These are phyloP conservation scores for Penicillium sp. DNA, from an alignment of 2,329 filamentous ascomycete genomes.

Conservation along the genomic window DNA sequence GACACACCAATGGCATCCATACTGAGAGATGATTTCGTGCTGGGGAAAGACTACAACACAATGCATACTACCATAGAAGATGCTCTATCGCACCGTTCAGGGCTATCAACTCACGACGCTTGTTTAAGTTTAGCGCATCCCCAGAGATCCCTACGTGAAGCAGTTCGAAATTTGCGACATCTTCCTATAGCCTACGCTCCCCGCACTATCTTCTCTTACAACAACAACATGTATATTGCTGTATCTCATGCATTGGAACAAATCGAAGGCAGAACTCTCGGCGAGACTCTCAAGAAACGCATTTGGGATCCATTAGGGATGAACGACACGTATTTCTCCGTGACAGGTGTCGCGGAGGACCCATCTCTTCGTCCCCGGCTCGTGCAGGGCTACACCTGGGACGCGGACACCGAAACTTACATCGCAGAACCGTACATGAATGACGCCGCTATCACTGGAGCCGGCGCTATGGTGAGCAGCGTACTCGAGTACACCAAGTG, in stretches of 20 bases:
- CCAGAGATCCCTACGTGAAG: constrained; percentile 4
- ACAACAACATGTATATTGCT: constrained; percentile 21
- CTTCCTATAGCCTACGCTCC: constrained; percentile 15
- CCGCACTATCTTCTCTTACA: constrained; percentile 18
- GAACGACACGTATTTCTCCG: constrained; percentile 20
- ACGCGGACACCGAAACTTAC: constrained; percentile 9
- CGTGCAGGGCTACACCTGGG: constrained; percentile 18
- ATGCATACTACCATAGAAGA: constrained; percentile 27
- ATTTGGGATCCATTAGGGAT: constrained; percentile 21
- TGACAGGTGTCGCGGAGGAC: constrained; percentile 8
- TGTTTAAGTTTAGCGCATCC: neutral
- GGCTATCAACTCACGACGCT: constrained; percentile 19
- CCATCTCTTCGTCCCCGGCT: constrained; percentile 6
- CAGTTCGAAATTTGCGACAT: constrained; percentile 16
- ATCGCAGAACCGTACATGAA: constrained; percentile 12
- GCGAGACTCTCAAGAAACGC: constrained; percentile 11
- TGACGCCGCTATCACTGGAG: constrained; percentile 15
- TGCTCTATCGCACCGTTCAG: constrained; percentile 29
- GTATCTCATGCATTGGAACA: constrained; percentile 16
- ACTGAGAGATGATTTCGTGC: constrained; percentile 30
- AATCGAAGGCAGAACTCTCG: constrained; percentile 10
- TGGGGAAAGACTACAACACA: constrained; percentile 23
- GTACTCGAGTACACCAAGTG: constrained; percentile 23
- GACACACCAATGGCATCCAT: constrained; percentile 30
- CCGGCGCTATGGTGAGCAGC: constrained; percentile 21